phyloP scores from a whole-genome alignment of 495 filamentous ascomycete genomes.

The Melanomma pulvis-pyrius region DNA sequence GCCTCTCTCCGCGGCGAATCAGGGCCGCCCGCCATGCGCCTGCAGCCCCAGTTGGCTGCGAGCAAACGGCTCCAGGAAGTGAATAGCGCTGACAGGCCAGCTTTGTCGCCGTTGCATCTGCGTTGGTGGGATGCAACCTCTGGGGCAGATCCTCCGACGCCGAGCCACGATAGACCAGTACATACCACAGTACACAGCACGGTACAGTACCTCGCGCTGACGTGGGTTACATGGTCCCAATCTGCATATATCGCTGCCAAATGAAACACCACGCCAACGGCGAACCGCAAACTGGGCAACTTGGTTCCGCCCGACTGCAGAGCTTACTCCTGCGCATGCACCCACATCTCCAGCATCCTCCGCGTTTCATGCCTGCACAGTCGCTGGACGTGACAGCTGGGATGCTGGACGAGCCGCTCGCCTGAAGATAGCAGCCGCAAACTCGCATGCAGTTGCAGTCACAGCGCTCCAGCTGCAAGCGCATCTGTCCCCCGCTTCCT shows the following conservation, averaged over 20 bases:
- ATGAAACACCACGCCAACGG: too few relatives aligned
- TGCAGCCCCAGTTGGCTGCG: constrained; percentile 11
- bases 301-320: too few relatives aligned
- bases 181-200: too few relatives aligned
- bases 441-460: neutral
- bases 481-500: neutral
- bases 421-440: neutral
- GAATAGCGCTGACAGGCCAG: constrained; percentile 12
- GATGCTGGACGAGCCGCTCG: neutral
- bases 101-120: constrained; percentile 21
- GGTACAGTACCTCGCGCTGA: too few relatives aligned
- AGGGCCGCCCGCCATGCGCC: neutral
- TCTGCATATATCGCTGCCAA: too few relatives aligned
- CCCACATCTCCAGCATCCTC: neutral
- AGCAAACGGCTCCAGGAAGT: constrained; percentile 3
- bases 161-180: neutral
- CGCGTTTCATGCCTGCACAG: constrained; percentile 4
- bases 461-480: neutral
- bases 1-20: constrained; percentile 5
- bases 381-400: constrained; percentile 6
- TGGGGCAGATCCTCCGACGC: neutral
- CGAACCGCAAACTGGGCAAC: too few relatives aligned
- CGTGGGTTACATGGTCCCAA: too few relatives aligned
- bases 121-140: constrained; percentile 14
- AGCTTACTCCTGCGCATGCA: neutral